Percentiles rank a stretch among this genome's conserved stretches.
Evolutionary conservation across 2,329 filamentous ascomycete genomes (phyloP).

Genomic region (Aspergillus melleus): DNA sequence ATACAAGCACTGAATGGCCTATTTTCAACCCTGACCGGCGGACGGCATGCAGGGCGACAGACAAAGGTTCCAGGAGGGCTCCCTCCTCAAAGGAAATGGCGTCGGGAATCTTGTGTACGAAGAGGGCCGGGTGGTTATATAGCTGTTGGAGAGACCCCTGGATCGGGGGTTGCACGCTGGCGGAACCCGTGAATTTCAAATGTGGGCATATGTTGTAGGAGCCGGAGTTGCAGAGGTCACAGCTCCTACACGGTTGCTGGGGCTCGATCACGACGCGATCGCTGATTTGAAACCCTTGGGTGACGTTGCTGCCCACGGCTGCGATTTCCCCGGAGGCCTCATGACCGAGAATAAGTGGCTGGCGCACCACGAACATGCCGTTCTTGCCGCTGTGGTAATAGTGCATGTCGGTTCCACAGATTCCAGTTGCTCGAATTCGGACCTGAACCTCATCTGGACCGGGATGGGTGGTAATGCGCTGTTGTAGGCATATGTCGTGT

Average conservation of each 20-base stretch:
- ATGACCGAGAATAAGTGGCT: conserved; percentile 64
- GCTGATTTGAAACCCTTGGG: neutral
- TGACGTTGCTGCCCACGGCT: conserved; percentile 49
- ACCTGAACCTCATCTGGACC: conserved; percentile 55
- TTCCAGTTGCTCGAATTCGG: conserved; percentile 58
- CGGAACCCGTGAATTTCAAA: neutral
- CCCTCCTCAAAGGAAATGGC: neutral
- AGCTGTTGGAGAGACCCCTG: neutral
- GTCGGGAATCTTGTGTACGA: neutral
- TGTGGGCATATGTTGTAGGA: neutral
- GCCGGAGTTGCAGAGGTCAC: neutral
- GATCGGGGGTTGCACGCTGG: neutral
- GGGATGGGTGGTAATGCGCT: neutral
- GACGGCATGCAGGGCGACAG: neutral
- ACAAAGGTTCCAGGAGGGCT: neutral
- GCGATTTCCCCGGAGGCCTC: conserved; percentile 74
- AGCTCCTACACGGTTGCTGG: neutral
- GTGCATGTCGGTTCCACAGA: conserved; percentile 67
- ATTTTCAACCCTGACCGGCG: neutral
- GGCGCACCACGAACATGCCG: conserved; percentile 1
- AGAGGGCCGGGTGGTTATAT: neutral
- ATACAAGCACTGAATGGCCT: neutral
- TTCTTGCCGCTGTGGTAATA: conserved; percentile 73
- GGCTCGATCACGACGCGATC: neutral
- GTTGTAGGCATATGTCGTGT: neutral